phyloP scores from a whole-genome alignment of 192 early-diverging fungal species.

The Mortierella alpina region DNA sequence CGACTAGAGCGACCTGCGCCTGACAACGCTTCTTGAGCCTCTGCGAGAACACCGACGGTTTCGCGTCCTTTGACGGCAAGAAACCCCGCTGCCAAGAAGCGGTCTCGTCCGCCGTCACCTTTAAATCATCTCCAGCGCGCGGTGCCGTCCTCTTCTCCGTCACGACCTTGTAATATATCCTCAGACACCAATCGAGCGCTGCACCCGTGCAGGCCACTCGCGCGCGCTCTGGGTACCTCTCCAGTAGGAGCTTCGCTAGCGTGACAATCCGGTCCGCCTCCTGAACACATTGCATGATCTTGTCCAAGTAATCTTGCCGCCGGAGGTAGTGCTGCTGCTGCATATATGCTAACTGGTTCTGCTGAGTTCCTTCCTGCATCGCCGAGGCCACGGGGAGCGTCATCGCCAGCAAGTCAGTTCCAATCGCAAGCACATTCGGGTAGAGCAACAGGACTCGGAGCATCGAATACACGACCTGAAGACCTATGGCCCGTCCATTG shows the following conservation, averaged over 20 bases:
- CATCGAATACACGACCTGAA: constrained; percentile 34
- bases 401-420: constrained; percentile 22
- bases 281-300: constrained; percentile 42
- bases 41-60: constrained; percentile 14
- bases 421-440: constrained; percentile 33
- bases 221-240: constrained; percentile 39
- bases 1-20: constrained; percentile 19
- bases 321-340: constrained; percentile 24
- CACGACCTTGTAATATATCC: constrained; percentile 42
- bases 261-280: constrained; percentile 35
- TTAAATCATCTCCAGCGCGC: neutral
- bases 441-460: constrained; percentile 36
- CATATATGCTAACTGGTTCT: neutral
- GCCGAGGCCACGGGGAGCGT: neutral
- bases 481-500: constrained; percentile 40
- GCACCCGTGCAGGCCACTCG: constrained; percentile 30
- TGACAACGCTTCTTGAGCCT: constrained; percentile 20
- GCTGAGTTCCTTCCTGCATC: neutral
- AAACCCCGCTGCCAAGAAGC: neutral
- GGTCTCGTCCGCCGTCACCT: neutral
- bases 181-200: constrained; percentile 45
- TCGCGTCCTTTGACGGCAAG: neutral
- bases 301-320: constrained; percentile 31
- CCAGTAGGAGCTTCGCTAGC: constrained; percentile 10
- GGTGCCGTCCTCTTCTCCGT: constrained; percentile 13